Percentiles rank a stretch among this genome's conserved stretches.
These are phyloP conservation scores for Actinomortierella wolfii DNA, from an alignment of 371 early-diverging fungal species.

Conservation along the genomic window DNA sequence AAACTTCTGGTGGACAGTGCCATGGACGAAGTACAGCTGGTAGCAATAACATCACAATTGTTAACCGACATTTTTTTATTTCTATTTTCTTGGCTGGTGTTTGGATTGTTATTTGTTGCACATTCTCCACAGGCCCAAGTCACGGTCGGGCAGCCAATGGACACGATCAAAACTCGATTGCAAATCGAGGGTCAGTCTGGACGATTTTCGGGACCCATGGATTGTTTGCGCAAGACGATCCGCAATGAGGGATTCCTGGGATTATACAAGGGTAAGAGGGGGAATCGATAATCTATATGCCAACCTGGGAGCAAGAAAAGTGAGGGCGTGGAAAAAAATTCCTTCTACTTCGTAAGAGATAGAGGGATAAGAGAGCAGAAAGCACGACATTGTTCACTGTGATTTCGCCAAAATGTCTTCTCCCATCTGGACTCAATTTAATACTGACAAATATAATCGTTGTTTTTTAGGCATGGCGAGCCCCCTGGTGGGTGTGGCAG, in stretches of 20 bases:
- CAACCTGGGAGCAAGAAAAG: background rate
- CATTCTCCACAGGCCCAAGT: constrained; percentile 53
- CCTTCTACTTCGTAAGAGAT: background rate
- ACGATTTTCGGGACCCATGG: constrained; percentile 73
- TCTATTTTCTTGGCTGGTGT: background rate
- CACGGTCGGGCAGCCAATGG: constrained; percentile 68
- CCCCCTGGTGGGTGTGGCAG: constrained; percentile 81
- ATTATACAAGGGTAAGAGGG: constrained; percentile 74
- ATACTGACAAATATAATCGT: no score
- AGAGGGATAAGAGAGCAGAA: no score
- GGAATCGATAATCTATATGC: background rate
- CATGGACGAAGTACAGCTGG: no score
- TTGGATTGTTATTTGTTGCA: background rate
- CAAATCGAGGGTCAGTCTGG: constrained; percentile 54
- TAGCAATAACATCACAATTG: background rate
- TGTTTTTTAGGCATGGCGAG: constrained; percentile 80
- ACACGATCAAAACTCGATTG: constrained; percentile 79
- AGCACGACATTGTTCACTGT: no score
- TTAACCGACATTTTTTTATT: background rate
- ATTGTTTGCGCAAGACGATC: constrained; percentile 69
- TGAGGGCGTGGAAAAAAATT: background rate
- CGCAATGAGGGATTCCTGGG: constrained; percentile 71
- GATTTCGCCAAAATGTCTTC: no score
- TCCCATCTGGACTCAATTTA: no score
- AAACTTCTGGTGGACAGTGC: no score